A percentile compares a stretch with the other conserved stretches of the same genome.
Evolutionary conservation across 2,329 filamentous ascomycete genomes (phyloP).

Genomic region (Orbilia quercus): DNA sequence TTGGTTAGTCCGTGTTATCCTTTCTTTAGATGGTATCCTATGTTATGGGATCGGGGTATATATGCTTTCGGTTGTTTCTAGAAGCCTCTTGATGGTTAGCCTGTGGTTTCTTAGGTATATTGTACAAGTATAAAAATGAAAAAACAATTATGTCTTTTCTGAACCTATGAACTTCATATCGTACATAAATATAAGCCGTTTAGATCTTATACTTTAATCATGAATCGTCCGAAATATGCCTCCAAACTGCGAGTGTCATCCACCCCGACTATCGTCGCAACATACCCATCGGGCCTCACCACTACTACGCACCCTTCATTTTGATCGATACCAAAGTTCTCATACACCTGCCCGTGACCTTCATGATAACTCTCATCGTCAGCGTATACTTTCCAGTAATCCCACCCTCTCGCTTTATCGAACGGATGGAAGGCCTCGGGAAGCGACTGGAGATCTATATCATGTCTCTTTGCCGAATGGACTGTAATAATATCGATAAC

Average conservation of each 20-base stretch:
- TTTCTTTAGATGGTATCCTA: too few relatives aligned
- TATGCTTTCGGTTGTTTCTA: too few relatives aligned
- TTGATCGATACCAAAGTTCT: conserved; percentile 70
- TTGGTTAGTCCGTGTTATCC: too few relatives aligned
- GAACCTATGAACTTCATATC: too few relatives aligned
- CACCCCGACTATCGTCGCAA: conserved; percentile 61
- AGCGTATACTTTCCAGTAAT: conserved; percentile 70
- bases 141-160: too few relatives aligned
- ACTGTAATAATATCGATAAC: conserved; percentile 72
- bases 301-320: conserved; percentile 71
- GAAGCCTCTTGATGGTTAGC: too few relatives aligned
- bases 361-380: conserved; percentile 70
- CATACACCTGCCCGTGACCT: conserved; percentile 68
- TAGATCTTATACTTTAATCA: conserved; percentile 50
- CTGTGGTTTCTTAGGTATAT: too few relatives aligned
- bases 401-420: conserved; percentile 65
- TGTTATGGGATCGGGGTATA: too few relatives aligned
- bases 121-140: too few relatives aligned
- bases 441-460: conserved; percentile 68
- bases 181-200: too few relatives aligned
- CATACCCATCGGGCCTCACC: conserved; percentile 75
- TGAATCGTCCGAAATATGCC: conserved; percentile 46
- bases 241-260: conserved; percentile 35
- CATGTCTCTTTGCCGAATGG: conserved; percentile 66
- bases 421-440: conserved; percentile 66